Evolutionary conservation across 305 asterid genomes (phyloP).

Genomic region (Fraxinus baroniana): DNA sequence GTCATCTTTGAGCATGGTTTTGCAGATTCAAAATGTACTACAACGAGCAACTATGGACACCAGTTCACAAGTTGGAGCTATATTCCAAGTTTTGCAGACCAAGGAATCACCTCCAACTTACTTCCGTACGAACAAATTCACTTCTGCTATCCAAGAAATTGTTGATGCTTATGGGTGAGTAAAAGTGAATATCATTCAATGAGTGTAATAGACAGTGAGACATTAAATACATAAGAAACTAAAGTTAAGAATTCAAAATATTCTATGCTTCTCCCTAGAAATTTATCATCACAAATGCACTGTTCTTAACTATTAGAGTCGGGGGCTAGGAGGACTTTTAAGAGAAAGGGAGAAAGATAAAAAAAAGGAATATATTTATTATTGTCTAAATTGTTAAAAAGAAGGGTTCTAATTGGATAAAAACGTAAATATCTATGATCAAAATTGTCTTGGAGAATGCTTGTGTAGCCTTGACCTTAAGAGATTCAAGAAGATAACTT

Average conservation of each 20-base stretch:
- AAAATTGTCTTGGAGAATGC: background rate
- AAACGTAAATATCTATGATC: background rate
- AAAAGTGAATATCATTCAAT: background rate
- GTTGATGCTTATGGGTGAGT: conserved; percentile 66
- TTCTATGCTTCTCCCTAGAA: background rate
- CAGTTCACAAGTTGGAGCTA: conserved; percentile 51
- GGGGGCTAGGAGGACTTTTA: background rate
- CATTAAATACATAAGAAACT: background rate
- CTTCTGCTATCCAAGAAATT: conserved; percentile 51
- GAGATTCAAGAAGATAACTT: background rate
- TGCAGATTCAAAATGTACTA: conserved; percentile 45
- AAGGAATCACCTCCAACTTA: conserved; percentile 56
- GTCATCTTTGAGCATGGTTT: conserved; percentile 16
- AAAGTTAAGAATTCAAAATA: background rate
- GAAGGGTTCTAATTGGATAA: background rate
- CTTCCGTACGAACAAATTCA: conserved; percentile 51
- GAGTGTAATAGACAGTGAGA: background rate
- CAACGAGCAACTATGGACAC: conserved; percentile 43
- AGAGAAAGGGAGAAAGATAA: background rate
- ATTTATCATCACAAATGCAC: background rate
- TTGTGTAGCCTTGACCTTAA: background rate
- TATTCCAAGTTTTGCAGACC: conserved; percentile 50
- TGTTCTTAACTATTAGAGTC: background rate
- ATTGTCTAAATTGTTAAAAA: background rate
- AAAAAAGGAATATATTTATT: background rate